These are phyloP conservation scores for Clausena lansium DNA, from an alignment of 345 rosid species.

Conservation along the genomic window DNA sequence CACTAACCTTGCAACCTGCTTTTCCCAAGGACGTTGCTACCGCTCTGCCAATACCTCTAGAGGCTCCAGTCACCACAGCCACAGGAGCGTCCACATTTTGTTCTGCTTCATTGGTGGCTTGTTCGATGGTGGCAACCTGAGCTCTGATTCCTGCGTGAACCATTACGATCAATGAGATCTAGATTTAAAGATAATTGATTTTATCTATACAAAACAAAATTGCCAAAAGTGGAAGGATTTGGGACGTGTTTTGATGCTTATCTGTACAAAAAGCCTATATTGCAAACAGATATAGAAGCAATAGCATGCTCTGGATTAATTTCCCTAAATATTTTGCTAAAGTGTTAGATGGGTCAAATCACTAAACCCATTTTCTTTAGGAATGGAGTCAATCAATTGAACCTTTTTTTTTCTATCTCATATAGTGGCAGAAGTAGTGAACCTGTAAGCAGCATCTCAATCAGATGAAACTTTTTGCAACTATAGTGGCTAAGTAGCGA, in stretches of 20 bases:
- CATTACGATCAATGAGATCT: background rate
- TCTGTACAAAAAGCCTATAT: background rate
- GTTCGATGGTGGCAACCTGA: slow-evolving; percentile 61
- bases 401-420: too few species aligned
- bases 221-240: background rate
- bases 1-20: slow-evolving; percentile 66
- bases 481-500: too few species aligned
- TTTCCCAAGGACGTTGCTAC: slow-evolving; percentile 89
- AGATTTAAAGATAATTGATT: background rate
- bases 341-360: too few species aligned
- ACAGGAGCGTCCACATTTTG: slow-evolving; percentile 74
- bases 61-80: slow-evolving; percentile 91
- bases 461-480: too few species aligned
- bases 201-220: background rate
- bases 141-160: slow-evolving; percentile 54
- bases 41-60: slow-evolving; percentile 96
- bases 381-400: too few species aligned
- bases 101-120: slow-evolving; percentile 38
- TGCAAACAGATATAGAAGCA: background rate
- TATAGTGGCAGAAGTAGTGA: too few species aligned
- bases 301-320: background rate
- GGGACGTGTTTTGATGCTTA: background rate
- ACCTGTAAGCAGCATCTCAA: too few species aligned
- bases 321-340: background rate
- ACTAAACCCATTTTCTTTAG: too few species aligned